These are phyloP conservation scores for Truncatella angustata DNA, from an alignment of 2,329 filamentous ascomycete species.

Conservation along the genomic window DNA sequence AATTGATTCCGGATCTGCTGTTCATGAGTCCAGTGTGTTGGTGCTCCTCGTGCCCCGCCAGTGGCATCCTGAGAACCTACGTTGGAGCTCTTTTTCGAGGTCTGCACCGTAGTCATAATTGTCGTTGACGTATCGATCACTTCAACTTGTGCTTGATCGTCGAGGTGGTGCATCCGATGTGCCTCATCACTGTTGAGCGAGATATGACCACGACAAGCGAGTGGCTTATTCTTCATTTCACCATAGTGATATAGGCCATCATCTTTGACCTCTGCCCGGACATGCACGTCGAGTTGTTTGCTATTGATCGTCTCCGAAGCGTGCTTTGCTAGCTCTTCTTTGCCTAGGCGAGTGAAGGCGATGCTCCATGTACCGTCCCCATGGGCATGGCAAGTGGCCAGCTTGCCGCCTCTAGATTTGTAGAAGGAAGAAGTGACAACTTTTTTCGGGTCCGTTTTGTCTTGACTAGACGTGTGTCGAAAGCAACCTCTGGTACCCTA, in stretches of 20 bases:
- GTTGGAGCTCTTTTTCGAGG: not conserved
- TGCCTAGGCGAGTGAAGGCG: not conserved
- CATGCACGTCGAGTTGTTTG: not conserved
- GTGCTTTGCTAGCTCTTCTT: not conserved
- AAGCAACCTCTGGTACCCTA: not conserved
- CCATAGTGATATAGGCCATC: not conserved
- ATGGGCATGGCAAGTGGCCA: constrained; percentile 9
- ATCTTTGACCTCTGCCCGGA: not conserved
- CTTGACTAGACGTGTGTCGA: constrained; percentile 9
- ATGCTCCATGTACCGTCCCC: constrained; percentile 11
- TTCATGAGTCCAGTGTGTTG: not conserved
- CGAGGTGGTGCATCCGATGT: not conserved
- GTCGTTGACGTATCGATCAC: not conserved
- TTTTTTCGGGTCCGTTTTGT: constrained; percentile 10
- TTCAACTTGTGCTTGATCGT: not conserved
- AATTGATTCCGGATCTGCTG: not conserved
- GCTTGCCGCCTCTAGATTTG: not conserved
- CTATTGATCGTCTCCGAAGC: not conserved
- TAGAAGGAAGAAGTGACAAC: constrained; percentile 9
- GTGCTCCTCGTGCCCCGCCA: not conserved
- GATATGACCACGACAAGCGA: not conserved
- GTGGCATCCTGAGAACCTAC: not conserved
- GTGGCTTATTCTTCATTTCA: constrained; percentile 6
- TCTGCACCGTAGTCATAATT: not conserved
- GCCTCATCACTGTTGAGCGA: constrained; percentile 4